A percentile compares a stretch with the other conserved stretches of the same genome.
phyloP scores from a whole-genome alignment of 768 basidiomycete species.

The Mycena vitilis region DNA sequence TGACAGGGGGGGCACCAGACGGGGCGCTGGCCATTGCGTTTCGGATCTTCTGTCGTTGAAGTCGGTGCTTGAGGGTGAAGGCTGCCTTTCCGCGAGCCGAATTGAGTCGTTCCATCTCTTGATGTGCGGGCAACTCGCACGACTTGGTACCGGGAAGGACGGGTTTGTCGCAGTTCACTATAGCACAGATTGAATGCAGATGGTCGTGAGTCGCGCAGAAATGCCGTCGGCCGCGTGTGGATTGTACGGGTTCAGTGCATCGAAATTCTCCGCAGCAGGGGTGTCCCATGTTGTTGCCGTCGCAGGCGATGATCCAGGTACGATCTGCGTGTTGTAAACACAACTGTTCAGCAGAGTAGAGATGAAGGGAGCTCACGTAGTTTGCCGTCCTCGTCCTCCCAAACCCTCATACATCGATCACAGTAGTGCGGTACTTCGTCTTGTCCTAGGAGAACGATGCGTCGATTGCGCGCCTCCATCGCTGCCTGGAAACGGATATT shows the following conservation, averaged over 20 bases:
- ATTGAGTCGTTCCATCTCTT: conserved; percentile 18
- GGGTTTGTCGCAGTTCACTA: conserved; percentile 28
- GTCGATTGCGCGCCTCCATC: conserved; percentile 40
- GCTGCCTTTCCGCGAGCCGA: conserved; percentile 3
- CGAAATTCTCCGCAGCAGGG: conserved; percentile 34
- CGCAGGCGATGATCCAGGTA: conserved; percentile 20
- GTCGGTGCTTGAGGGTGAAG: conserved; percentile 7
- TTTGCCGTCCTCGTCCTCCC: conserved; percentile 25
- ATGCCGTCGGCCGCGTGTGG: conserved; percentile 25
- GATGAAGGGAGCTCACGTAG: conserved; percentile 2
- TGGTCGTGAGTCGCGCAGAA: conserved; percentile 34
- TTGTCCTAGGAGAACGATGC: conserved; percentile 41
- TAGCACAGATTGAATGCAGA: conserved; percentile 27
- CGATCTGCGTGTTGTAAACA: not conserved
- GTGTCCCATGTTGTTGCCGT: conserved; percentile 36
- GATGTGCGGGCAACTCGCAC: conserved; percentile 12
- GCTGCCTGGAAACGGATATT: conserved; percentile 40
- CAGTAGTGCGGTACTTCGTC: conserved; percentile 43
- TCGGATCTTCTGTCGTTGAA: conserved; percentile 6
- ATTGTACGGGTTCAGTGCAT: conserved; percentile 32
- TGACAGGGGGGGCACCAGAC: not conserved
- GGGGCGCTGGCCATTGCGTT: not conserved
- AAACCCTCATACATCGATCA: conserved; percentile 40
- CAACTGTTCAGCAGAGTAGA: not conserved
- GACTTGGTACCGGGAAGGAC: conserved; percentile 18